A percentile compares a stretch with the other conserved stretches of the same genome.
phyloP scores from a whole-genome alignment of 768 basidiomycete species.

The Pisolithus tinctorius region DNA sequence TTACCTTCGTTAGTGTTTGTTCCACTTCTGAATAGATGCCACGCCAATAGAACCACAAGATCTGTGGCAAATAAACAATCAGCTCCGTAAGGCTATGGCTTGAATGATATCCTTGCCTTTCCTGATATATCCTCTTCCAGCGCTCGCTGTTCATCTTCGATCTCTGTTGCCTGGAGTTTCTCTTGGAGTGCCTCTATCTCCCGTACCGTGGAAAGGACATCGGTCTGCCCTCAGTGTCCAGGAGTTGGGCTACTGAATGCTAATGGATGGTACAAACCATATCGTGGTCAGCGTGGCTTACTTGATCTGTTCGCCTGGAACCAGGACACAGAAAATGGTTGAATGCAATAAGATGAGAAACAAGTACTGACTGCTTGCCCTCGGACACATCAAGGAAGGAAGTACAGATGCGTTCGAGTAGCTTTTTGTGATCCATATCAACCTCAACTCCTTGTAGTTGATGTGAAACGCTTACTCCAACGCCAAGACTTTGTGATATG shows the following conservation, averaged over 20 bases:
- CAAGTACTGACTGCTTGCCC: too few species aligned
- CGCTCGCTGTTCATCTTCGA: background rate
- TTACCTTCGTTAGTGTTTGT: background rate
- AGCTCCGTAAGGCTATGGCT: background rate
- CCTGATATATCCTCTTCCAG: background rate
- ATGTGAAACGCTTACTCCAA: background rate
- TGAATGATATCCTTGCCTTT: background rate
- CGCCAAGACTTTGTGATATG: background rate
- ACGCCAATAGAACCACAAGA: too few species aligned
- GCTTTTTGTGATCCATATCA: background rate
- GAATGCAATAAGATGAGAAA: too few species aligned
- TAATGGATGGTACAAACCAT: background rate
- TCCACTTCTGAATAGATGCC: background rate
- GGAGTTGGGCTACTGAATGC: too few species aligned
- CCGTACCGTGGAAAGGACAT: background rate
- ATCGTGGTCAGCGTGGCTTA: background rate
- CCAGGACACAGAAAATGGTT: too few species aligned
- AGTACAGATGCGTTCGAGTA: background rate
- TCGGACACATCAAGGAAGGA: background rate
- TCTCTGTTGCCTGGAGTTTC: background rate
- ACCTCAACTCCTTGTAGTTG: background rate
- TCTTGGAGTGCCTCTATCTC: background rate
- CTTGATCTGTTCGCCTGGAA: too few species aligned
- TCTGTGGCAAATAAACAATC: background rate
- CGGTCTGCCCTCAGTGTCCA: background rate